Percentiles rank a stretch among this genome's conserved stretches.
These are phyloP conservation scores for Clarireedia monteithiana DNA, from an alignment of 2,329 filamentous ascomycete species.

Conservation along the genomic window DNA sequence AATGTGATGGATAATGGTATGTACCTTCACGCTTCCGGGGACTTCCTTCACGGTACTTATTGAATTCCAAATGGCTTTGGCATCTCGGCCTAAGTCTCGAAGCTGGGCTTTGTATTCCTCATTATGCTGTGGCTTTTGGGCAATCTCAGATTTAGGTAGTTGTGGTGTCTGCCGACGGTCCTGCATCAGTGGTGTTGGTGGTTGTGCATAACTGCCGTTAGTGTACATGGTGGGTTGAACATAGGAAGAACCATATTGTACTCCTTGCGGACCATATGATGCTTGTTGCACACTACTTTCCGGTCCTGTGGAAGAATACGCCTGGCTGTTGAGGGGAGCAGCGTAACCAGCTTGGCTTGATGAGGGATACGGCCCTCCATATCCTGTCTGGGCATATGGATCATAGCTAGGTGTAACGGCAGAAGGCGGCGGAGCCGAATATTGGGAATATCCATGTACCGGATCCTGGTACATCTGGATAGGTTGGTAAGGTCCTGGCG, in stretches of 20 bases:
- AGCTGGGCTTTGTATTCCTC: slow-evolving; percentile 40
- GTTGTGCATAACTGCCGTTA: background rate
- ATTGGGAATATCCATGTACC: slow-evolving; percentile 17
- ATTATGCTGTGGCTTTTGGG: slow-evolving; percentile 28
- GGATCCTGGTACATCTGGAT: slow-evolving; percentile 21
- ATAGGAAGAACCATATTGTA: slow-evolving; percentile 17
- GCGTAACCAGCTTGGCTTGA: slow-evolving; percentile 16
- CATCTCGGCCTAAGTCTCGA: slow-evolving; percentile 45
- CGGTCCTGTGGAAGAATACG: slow-evolving; percentile 16
- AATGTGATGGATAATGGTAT: slow-evolving; percentile 56
- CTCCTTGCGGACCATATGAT: slow-evolving; percentile 14
- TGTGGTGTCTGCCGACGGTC: slow-evolving; percentile 19
- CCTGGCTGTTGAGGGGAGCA: slow-evolving; percentile 12
- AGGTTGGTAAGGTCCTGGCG: slow-evolving; percentile 25
- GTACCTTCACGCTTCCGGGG: slow-evolving; percentile 53
- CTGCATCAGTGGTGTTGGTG: background rate
- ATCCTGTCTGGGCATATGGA: slow-evolving; percentile 23
- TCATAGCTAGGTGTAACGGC: slow-evolving; percentile 16
- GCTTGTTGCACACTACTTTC: slow-evolving; percentile 16
- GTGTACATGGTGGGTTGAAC: slow-evolving; percentile 21
- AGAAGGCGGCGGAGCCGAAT: slow-evolving; percentile 20
- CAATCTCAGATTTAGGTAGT: slow-evolving; percentile 14
- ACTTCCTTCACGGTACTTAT: slow-evolving; percentile 53
- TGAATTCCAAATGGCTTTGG: slow-evolving; percentile 55
- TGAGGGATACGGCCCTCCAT: slow-evolving; percentile 18